Evolutionary conservation across 225 moss, liverwort and hornwort genomes (phyloP), one percentile per base, ranked within the genome.

Genomic region (Climacium dendroides): DNA sequence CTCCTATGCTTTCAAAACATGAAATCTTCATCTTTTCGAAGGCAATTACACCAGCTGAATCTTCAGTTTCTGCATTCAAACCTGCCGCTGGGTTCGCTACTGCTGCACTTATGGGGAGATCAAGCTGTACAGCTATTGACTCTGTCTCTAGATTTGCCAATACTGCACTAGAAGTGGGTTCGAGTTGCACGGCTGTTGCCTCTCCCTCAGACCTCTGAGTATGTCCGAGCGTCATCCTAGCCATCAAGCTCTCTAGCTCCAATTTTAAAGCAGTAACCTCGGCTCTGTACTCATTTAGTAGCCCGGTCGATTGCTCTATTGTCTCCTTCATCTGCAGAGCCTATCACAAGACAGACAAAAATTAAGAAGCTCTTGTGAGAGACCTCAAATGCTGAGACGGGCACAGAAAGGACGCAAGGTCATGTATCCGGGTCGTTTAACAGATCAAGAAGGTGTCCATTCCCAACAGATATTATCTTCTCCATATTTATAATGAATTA

Each of bases 251-350:
- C 79, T 98, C 98, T 67, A 98, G 89, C 84, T 98, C 96, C 90
- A 98, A 91, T 79, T 98, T 98, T 83, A 98, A 88, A 35, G 95
- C 91, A 69, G 97, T 96, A 70, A 95, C 91, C 90, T 98, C 98
- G 34, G 93, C 92, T 91, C 95, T 95, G 62, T 90, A 94, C 73
- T 96, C 96, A 82, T 97, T 97, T 28, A 95, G 48, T 88, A 95
- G 91, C 91, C 93, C 89, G 17, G 91, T 93, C 50, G 93, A 89
- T 62, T 91, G 87, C 28, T 93, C 92, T 76, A 92, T 50, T 11
- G 92, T 90, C 77, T 96, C 97, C 88, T 94, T 95, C 93, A 94
- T 87, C 54, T 97, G 98, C 83, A 91, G 92, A 59, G 91, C 81
- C 96, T 93, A 85, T 81, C 81, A 83, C 22, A 89, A 90, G 79